phyloP scores from a whole-genome alignment of 2,329 filamentous ascomycete genomes.

The Aureobasidium sp. region DNA sequence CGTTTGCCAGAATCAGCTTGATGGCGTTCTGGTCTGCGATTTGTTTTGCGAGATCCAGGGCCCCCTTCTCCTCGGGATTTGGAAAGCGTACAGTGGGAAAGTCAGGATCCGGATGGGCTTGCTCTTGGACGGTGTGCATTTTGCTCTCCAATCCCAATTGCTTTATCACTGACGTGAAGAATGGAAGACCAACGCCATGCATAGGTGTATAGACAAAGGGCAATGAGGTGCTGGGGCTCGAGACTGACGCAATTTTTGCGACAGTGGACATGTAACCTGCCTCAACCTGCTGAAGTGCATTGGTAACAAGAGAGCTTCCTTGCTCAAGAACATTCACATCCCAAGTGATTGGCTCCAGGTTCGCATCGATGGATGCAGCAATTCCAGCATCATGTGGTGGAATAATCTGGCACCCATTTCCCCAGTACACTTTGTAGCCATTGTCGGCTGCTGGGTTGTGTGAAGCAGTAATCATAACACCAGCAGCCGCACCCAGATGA shows the following conservation, averaged over 20 bases:
- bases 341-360: constrained; percentile 47
- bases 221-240: not conserved
- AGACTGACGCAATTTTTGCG: not conserved
- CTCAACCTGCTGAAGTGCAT: constrained; percentile 6
- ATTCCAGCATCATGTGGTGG: constrained; percentile 55
- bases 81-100: constrained; percentile 60
- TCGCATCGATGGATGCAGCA: constrained; percentile 48
- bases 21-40: constrained; percentile 46
- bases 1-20: constrained; percentile 53
- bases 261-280: constrained; percentile 8
- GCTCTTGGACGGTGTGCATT: constrained; percentile 43
- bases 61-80: constrained; percentile 59
- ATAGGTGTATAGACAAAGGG: constrained; percentile 51
- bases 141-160: constrained; percentile 35
- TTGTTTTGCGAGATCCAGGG: constrained; percentile 52
- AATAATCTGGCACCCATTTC: constrained; percentile 60
- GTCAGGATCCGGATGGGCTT: constrained; percentile 54
- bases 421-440: constrained; percentile 62
- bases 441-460: constrained; percentile 60
- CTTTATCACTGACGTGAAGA: constrained; percentile 38
- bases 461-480: constrained; percentile 60
- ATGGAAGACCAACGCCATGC: constrained; percentile 48
- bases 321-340: constrained; percentile 22
- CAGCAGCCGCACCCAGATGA: constrained; percentile 48
- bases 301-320: not conserved